phyloP scores from a whole-genome alignment of 1,284 basidiomycete species.

The Pyrrhoderma lamaoense region DNA sequence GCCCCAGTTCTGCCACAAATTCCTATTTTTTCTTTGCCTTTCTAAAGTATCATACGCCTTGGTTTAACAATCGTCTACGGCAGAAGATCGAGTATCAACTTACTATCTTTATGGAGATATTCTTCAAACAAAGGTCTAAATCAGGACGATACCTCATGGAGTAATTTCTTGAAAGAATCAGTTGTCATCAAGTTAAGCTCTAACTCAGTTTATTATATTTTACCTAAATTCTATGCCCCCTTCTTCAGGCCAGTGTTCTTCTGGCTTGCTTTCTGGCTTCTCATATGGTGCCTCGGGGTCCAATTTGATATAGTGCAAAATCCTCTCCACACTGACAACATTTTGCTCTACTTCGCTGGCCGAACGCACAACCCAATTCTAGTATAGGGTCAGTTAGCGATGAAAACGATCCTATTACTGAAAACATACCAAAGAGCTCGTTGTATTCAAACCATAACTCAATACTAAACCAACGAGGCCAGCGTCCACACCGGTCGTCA shows the following conservation, averaged over 20 bases:
- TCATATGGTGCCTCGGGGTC: conserved; percentile 71
- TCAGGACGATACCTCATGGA: conserved; percentile 80
- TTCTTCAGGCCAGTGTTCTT: conserved; percentile 64
- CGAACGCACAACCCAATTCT: conserved; percentile 88
- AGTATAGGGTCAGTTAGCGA: conserved; percentile 12
- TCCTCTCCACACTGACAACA: conserved; percentile 82
- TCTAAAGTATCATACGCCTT: conserved; percentile 29
- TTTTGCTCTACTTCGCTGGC: conserved; percentile 93
- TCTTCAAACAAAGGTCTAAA: conserved; percentile 70
- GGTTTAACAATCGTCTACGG: neutral
- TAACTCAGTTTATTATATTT: conserved; percentile 19
- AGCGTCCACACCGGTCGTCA: conserved; percentile 74
- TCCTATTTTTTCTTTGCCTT: conserved; percentile 78
- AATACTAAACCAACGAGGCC: conserved; percentile 89
- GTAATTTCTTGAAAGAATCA: conserved; percentile 46
- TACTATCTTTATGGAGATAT: conserved; percentile 64
- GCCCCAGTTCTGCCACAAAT: conserved; percentile 87
- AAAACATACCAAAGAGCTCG: conserved; percentile 55
- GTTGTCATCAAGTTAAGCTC: neutral
- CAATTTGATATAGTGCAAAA: conserved; percentile 71
- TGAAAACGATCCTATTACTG: no score
- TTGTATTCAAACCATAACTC: conserved; percentile 79
- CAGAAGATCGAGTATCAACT: conserved; percentile 27
- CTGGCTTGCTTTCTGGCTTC: conserved; percentile 56
- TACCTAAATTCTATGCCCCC: conserved; percentile 76